Evolutionary conservation across 495 filamentous ascomycete genomes (phyloP), one percentile per base, ranked within the genome.

Genomic region (Achaetomiella virescens): DNA sequence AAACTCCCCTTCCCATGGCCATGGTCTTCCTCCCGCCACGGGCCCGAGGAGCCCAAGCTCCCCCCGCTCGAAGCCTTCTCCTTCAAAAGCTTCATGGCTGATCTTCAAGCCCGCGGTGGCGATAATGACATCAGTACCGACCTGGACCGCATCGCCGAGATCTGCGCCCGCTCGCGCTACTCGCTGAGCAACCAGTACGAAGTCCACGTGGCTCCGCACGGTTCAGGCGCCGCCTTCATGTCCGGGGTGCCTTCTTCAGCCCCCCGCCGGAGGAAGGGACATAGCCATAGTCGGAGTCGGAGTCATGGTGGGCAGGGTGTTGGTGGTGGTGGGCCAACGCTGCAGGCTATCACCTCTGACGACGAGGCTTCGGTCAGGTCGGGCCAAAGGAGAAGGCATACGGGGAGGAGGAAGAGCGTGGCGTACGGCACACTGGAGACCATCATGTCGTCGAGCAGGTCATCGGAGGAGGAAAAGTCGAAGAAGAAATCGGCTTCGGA

Each of bases 171-270:
- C 17, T 79, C 76, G 10, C 72, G 74, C 38, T 81, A 79, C 62
- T 78, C 75, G 43, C 61, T 81, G 29, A 79, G 76, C 61, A 81
- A 81, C 61, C 78, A 82, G 52, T 82, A 82, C 55, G 78, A 82
- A 45, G 77, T 81, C n/a, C 79, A 82, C 53, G 75, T 81, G 42
- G 69, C 75, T 6, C 78, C 79, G 8, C 79, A 81, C 58, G 77
- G 76, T 8, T 75, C 72, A 5, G 78, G 79, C 5, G 54, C 70
- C 7, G 59, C 67, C 0, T 74, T 78, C 52, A 20, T 69, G 17
- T 44, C 63, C 5, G 45, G 45, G 11, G 18, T 48, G 2, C 21
- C 60, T 11, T 36, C 64, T 11, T 56, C 62, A 4, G 54, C 51
- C 10, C 22, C 37, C n/a, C 61, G 60, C 33, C n/a, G n/a, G n/a